phyloP scores from a whole-genome alignment of 345 rosid species.

The Erucastrum elatum region DNA sequence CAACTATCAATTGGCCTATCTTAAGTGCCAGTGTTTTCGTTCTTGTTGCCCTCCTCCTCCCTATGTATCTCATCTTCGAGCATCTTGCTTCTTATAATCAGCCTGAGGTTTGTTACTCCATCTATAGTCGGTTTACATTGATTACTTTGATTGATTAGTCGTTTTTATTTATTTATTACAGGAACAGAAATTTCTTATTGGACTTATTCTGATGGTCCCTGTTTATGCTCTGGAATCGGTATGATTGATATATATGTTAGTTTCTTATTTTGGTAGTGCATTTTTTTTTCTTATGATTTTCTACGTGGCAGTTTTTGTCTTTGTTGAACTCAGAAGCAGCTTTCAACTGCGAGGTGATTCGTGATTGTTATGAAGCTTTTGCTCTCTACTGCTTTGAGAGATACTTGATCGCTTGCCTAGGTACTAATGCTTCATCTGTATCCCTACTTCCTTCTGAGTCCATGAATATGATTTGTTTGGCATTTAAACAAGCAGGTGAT shows the following conservation, averaged over 20 bases:
- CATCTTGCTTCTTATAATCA: conserved; percentile 91
- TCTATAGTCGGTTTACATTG: too few relatives aligned
- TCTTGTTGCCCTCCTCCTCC: conserved; percentile 68
- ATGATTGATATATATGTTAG: conserved; percentile 30
- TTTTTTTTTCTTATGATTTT: background rate
- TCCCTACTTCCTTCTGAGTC: background rate
- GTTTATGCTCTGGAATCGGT: conserved; percentile 96
- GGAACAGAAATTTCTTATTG: conserved; percentile 97
- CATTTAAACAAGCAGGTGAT: too few relatives aligned
- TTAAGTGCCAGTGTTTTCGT: conserved; percentile 88
- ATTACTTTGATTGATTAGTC: too few relatives aligned
- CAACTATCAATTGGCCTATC: conserved; percentile 70
- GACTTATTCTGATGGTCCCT: conserved; percentile 97
- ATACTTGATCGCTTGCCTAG: conserved; percentile 97
- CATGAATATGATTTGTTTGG: background rate
- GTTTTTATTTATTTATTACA: too few relatives aligned
- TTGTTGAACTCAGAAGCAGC: conserved; percentile 88
- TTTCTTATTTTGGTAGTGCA: background rate
- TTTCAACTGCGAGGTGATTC: conserved; percentile 88
- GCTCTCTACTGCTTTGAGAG: conserved; percentile 98
- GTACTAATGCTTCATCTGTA: conserved; percentile 43
- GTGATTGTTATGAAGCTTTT: conserved; percentile 99
- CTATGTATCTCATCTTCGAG: conserved; percentile 88
- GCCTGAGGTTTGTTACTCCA: conserved; percentile 69
- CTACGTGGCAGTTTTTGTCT: conserved; percentile 61